phyloP scores from a whole-genome alignment of 345 rosid species.

The Odontarrhena argentea region DNA sequence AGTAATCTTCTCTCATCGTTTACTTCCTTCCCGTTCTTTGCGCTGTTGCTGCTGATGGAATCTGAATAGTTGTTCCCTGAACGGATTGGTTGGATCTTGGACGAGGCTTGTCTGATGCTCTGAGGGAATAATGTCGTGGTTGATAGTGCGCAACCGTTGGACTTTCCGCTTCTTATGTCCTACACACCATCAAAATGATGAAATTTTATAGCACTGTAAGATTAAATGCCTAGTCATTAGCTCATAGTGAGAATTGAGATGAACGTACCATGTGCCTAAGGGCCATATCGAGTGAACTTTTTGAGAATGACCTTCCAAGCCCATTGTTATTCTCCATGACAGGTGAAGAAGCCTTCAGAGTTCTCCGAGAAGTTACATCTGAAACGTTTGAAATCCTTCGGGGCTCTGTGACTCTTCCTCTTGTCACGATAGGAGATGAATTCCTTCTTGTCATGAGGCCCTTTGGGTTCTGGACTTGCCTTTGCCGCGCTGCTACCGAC shows the following conservation, averaged over 20 bases:
- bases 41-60: constrained; percentile 48
- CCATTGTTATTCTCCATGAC: constrained; percentile 70
- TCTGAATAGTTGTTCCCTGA: constrained; percentile 46
- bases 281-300: constrained; percentile 93
- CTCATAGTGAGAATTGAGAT: constrained; percentile 1
- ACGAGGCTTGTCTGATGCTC: constrained; percentile 67
- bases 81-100: constrained; percentile 59
- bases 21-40: constrained; percentile 48
- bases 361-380: constrained; percentile 62
- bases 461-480: constrained; percentile 59
- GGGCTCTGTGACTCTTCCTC: constrained; percentile 77
- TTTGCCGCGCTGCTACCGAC: constrained; percentile 42
- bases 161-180: constrained; percentile 83
- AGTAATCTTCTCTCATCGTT: constrained; percentile 53
- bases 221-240: neutral
- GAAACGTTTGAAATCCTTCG: constrained; percentile 57
- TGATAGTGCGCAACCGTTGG: constrained; percentile 58
- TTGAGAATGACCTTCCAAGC: constrained; percentile 85
- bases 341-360: constrained; percentile 53
- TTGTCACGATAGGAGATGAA: constrained; percentile 73
- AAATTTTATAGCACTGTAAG: constrained; percentile 10
- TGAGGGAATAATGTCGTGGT: constrained; percentile 88
- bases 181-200: constrained; percentile 41
- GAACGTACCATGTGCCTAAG: constrained; percentile 86
- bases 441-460: constrained; percentile 65